A percentile compares a stretch with the other conserved stretches of the same genome.
phyloP scores from a whole-genome alignment of 2,329 filamentous ascomycete genomes.

The Berkeleyomyces rouxiae region DNA sequence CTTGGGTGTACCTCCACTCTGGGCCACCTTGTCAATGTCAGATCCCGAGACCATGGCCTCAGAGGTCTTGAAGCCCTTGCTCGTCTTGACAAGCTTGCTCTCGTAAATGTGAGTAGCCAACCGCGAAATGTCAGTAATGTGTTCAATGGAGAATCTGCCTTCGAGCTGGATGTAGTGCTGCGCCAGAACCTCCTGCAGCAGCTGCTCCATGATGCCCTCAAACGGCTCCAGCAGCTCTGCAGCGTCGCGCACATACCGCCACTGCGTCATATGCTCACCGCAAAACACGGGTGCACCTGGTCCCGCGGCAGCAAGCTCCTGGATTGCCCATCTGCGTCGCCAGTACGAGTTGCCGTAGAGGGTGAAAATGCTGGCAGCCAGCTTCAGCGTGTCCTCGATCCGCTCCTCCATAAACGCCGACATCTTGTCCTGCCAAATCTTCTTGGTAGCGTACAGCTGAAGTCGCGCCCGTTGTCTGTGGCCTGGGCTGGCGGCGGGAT shows the following conservation, averaged over 20 bases:
- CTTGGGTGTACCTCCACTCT: not conserved
- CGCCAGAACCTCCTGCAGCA: conserved; percentile 8
- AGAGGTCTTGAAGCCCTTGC: not conserved
- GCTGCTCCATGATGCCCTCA: conserved; percentile 6
- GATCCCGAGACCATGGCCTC: not conserved
- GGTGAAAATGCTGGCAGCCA: conserved; percentile 11
- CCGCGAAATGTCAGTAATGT: conserved; percentile 8
- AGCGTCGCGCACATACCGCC: conserved; percentile 11
- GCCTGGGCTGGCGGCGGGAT: conserved; percentile 8
- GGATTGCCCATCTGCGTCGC: conserved; percentile 7
- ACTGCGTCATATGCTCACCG: conserved; percentile 12
- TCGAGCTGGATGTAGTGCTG: conserved; percentile 11
- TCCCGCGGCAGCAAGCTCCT: conserved; percentile 5
- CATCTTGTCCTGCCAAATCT: conserved; percentile 9
- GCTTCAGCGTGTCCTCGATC: conserved; percentile 9
- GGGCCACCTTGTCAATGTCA: not conserved
- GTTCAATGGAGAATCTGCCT: conserved; percentile 7
- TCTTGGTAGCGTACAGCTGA: conserved; percentile 8
- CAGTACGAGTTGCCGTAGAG: conserved; percentile 12
- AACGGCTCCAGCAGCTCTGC: conserved; percentile 10
- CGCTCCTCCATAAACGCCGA: conserved; percentile 3
- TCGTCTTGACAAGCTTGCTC: not conserved
- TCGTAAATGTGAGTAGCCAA: conserved; percentile 5
- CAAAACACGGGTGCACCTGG: conserved; percentile 7
- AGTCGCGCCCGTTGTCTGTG: conserved; percentile 8